These are phyloP conservation scores for Limnomonas spitsbergensis DNA, from an alignment of 139 green algal species.

Conservation along the genomic window DNA sequence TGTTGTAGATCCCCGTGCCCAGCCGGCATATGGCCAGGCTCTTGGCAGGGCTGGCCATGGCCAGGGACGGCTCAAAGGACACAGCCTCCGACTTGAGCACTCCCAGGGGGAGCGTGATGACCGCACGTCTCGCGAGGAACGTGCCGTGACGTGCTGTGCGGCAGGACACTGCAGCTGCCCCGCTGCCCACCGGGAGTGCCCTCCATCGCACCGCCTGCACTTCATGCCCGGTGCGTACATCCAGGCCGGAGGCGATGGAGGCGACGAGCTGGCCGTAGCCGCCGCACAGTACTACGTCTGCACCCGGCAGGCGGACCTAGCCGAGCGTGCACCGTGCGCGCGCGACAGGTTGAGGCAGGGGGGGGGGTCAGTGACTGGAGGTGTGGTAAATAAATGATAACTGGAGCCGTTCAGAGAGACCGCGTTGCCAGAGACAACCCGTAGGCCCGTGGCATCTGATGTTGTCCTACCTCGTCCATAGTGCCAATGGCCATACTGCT, in stretches of 20 bases:
- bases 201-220: slow-evolving; percentile 20
- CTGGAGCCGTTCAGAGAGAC: no score
- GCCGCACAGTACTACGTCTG: slow-evolving; percentile 42
- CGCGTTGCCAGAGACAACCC: no score
- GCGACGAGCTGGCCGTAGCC: slow-evolving; percentile 37
- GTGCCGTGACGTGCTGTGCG: slow-evolving; percentile 8
- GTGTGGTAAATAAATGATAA: no score
- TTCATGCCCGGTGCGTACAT: slow-evolving; percentile 41
- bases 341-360: slow-evolving; percentile 30
- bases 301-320: slow-evolving; percentile 37
- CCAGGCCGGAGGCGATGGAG: slow-evolving; percentile 37
- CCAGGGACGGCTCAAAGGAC: slow-evolving; percentile 61
- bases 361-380: no score
- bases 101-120: slow-evolving; percentile 66
- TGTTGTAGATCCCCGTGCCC: slow-evolving; percentile 64
- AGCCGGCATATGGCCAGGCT: slow-evolving; percentile 33
- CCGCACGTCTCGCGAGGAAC: slow-evolving; percentile 38
- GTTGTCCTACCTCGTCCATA: slow-evolving; percentile 1
- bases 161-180: slow-evolving; percentile 6
- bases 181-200: not conserved
- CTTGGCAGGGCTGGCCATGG: slow-evolving; percentile 36
- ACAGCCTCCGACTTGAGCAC: slow-evolving; percentile 49
- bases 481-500: not conserved
- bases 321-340: slow-evolving; percentile 20
- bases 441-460: no score